Percentiles rank a stretch among this genome's conserved stretches.
Evolutionary conservation across 306 rosid genomes (phyloP).

Genomic region (Glycine soja): DNA sequence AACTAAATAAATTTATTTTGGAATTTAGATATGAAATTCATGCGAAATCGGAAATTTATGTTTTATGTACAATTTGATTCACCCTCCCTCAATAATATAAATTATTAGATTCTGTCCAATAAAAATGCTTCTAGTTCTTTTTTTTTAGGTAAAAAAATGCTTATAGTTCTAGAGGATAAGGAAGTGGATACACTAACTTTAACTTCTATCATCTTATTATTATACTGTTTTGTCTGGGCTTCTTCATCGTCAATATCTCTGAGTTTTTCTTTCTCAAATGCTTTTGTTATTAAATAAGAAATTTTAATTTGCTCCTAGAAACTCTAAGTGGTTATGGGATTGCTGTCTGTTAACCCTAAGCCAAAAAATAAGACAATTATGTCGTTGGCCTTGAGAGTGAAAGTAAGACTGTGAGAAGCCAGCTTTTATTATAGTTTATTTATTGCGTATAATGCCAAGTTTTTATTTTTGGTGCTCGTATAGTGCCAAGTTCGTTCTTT

Average conservation of each 20-base stretch:
- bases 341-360: not conserved
- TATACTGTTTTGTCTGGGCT: not conserved
- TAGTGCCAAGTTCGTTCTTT: not conserved
- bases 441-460: slow-evolving; percentile 39
- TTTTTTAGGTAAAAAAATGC: too few relatives aligned
- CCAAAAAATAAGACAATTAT: not conserved
- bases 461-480: not conserved
- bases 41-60: not conserved
- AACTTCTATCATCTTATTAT: not conserved
- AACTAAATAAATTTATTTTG: slow-evolving; percentile 14
- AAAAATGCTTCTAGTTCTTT: not conserved
- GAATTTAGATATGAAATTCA: slow-evolving; percentile 12
- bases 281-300: not conserved
- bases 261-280: not conserved
- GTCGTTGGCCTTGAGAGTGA: slow-evolving; percentile 35
- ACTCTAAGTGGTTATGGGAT: not conserved
- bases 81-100: too few relatives aligned
- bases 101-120: slow-evolving; percentile 27
- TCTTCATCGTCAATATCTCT: slow-evolving; percentile 27
- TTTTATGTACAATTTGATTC: not conserved
- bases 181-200: not conserved
- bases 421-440: slow-evolving; percentile 48
- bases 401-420: slow-evolving; percentile 35
- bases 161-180: not conserved
- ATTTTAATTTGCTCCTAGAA: not conserved